A percentile compares a stretch with the other conserved stretches of the same genome.
Evolutionary conservation across 1,284 basidiomycete species (phyloP).

Genomic region (Uromyces viciae-fabae): DNA sequence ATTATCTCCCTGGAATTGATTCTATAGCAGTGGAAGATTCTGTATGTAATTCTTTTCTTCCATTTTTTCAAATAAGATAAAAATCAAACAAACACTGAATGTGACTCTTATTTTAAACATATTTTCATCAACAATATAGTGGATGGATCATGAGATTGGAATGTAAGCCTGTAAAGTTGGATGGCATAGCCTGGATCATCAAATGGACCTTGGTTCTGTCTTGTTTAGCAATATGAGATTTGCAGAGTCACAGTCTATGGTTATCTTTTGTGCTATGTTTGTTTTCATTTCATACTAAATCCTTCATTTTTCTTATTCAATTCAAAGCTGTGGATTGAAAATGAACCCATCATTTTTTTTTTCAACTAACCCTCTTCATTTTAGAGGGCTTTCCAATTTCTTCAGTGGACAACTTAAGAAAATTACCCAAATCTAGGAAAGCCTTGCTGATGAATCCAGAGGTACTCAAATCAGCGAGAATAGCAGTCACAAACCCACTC

Average conservation of each 20-base stretch:
- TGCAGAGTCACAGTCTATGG: slow-evolving; percentile 30
- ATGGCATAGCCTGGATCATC: slow-evolving; percentile 43
- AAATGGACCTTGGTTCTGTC: slow-evolving; percentile 34
- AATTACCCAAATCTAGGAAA: slow-evolving; percentile 13
- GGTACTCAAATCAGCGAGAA: slow-evolving; percentile 19
- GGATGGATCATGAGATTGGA: slow-evolving; percentile 38
- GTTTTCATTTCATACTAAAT: background rate
- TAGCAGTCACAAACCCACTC: slow-evolving; percentile 5
- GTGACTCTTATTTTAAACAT: background rate
- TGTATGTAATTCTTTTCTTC: background rate
- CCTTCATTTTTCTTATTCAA: background rate
- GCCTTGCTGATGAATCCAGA: slow-evolving; percentile 25
- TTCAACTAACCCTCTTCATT: background rate
- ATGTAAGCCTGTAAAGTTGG: slow-evolving; percentile 43
- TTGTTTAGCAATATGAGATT: slow-evolving; percentile 30
- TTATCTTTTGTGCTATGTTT: slow-evolving; percentile 38
- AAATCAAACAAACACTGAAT: background rate
- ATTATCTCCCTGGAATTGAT: slow-evolving; percentile 44
- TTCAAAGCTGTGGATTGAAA: background rate
- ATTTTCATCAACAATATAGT: slow-evolving; percentile 40
- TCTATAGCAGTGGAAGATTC: slow-evolving; percentile 21
- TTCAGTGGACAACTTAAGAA: slow-evolving; percentile 34
- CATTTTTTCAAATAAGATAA: background rate
- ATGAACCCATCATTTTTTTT: too few species aligned
- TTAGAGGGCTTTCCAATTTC: slow-evolving; percentile 39